Evolutionary conservation across 1,139 yeast species (phyloP), one percentile per base, ranked within the genome.

Genomic region (Kluyveromyces marxianus): DNA sequence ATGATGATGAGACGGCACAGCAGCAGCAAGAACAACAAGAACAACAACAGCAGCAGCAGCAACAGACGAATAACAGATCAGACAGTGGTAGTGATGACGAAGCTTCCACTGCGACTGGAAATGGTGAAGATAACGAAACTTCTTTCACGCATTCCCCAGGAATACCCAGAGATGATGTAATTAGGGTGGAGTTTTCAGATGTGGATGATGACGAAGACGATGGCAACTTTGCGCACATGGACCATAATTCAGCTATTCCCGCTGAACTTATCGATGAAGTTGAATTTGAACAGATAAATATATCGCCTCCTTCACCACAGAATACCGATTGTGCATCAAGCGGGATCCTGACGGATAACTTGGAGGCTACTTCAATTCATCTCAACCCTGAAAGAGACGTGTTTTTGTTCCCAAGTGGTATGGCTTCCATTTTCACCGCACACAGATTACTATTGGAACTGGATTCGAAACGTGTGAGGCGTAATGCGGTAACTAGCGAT

Each of bases 351-450:
- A 10, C 37, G 10, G 10, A 10, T 14, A 14, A 14, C 21, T 14
- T 14, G 21, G 21, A 14, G 2, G 21, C 21, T 14, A 14, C 34
- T 24, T 27, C 34, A 10, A 37, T 37, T 7, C 41, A 37, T 30
- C 53, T 44, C 3, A 56, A 58, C 42, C 57, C 63, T 1, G 57
- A 57, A 4, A 57, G 52, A 7, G 95, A 90, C 59, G 95, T 92
- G 1, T 89, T 77, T 59, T 70, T 94, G 47, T 89, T 75, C 58
- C 95, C 97, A 8, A 74, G 90, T 1, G 98, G 98, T 14, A 92
- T 92, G 97, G 84, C 96, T 2, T 72, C 96, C 1, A 85, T 92
- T 39, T 92, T 84, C 69, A 76, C 78, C 48, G 87, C 96, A 0
- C 96, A 90, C 60, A 76, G 83, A 51, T 74, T 85, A 2, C 62